A percentile compares a stretch with the other conserved stretches of the same genome.
Evolutionary conservation across 768 basidiomycete genomes (phyloP).

Genomic region (Termitomyces sp.): DNA sequence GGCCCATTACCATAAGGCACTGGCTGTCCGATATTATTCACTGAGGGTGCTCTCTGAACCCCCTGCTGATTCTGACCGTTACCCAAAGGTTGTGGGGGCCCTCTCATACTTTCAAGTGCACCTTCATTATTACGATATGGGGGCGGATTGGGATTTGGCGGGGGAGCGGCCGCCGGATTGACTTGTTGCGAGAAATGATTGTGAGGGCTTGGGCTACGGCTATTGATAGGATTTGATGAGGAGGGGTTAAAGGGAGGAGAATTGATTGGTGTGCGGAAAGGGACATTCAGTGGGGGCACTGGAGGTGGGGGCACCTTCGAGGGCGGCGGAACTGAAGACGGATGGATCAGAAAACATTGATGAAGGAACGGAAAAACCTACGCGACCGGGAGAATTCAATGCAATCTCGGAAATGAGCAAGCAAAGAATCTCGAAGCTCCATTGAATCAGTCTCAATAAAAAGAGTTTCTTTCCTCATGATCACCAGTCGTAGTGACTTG

Average conservation of each 20-base stretch:
- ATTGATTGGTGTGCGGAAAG: slow-evolving; percentile 17
- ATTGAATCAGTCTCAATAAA: slow-evolving; percentile 56
- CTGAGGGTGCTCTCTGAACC: slow-evolving; percentile 18
- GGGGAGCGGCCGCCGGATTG: background rate
- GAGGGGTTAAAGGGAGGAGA: background rate
- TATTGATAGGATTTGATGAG: background rate
- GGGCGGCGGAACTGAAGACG: slow-evolving; percentile 42
- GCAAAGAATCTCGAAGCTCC: slow-evolving; percentile 54
- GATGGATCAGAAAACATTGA: slow-evolving; percentile 2
- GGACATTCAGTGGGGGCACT: slow-evolving; percentile 41
- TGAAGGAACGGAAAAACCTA: slow-evolving; percentile 33
- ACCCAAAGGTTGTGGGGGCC: slow-evolving; percentile 20
- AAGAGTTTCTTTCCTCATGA: slow-evolving; percentile 87
- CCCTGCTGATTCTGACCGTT: slow-evolving; percentile 22
- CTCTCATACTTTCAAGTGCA: slow-evolving; percentile 15
- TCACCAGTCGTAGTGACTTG: slow-evolving; percentile 65
- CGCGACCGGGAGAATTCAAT: slow-evolving; percentile 74
- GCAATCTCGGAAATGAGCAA: slow-evolving; percentile 74
- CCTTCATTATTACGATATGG: slow-evolving; percentile 12
- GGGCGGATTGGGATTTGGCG: slow-evolving; percentile 9
- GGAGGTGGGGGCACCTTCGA: slow-evolving; percentile 67
- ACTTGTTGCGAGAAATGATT: slow-evolving; percentile 3
- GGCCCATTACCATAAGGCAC: slow-evolving; percentile 18
- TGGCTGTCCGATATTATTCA: slow-evolving; percentile 25
- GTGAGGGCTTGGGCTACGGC: slow-evolving; percentile 5